phyloP scores from a whole-genome alignment of 1,284 basidiomycete genomes.

The Malassezia globosa region DNA sequence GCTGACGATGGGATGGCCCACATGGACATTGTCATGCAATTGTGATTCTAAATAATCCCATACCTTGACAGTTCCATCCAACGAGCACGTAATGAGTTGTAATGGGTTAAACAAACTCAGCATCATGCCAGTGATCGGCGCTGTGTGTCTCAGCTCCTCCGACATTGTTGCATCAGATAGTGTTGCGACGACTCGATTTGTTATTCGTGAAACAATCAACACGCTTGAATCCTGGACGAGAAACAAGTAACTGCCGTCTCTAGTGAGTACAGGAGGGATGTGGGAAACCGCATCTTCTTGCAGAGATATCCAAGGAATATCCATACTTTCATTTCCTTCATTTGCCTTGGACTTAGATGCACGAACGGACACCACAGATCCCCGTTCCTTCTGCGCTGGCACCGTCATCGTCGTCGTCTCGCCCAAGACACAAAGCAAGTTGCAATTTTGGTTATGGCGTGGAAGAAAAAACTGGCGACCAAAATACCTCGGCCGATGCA shows the following conservation, averaged over 20 bases:
- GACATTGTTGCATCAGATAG: constrained; percentile 22
- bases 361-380: not conserved
- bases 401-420: too few species aligned
- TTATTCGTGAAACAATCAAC: constrained; percentile 34
- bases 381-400: too few species aligned
- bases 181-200: constrained; percentile 37
- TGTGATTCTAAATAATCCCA: constrained; percentile 89
- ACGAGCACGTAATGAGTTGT: constrained; percentile 74
- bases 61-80: constrained; percentile 70
- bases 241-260: constrained; percentile 32
- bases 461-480: constrained; percentile 11
- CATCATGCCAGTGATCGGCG: constrained; percentile 56
- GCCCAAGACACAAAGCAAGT: too few species aligned
- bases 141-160: constrained; percentile 20
- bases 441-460: constrained; percentile 7
- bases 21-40: constrained; percentile 54
- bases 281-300: constrained; percentile 9
- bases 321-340: not conserved
- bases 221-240: constrained; percentile 31
- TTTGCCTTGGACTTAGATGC: not conserved
- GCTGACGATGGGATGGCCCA: constrained; percentile 60
- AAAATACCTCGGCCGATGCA: constrained; percentile 17
- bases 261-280: constrained; percentile 17
- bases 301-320: constrained; percentile 11
- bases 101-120: constrained; percentile 76